Conservation (phyloP, 2,329 filamentous ascomycete genomes). For the Aspergillus texensis region DNA sequence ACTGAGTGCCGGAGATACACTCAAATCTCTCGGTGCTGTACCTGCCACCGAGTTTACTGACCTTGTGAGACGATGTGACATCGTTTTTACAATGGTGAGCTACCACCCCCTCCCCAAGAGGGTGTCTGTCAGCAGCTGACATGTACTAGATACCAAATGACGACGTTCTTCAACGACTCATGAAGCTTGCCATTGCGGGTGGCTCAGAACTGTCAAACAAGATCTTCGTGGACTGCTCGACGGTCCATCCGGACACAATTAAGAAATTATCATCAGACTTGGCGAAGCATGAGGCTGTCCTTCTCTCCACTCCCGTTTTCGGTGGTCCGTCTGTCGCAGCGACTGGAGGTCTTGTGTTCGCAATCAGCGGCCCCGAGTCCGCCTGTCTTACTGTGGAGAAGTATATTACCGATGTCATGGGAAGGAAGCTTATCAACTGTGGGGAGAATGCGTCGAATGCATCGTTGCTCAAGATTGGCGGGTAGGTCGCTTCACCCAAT, state of each 20-base stretch:
- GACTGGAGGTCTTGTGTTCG: not conserved
- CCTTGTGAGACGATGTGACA: not conserved
- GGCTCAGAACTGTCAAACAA: not conserved
- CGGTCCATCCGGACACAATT: not conserved
- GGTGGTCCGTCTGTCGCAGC: not conserved
- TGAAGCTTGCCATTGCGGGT: not conserved
- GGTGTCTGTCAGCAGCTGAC: not conserved
- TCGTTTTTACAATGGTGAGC: not conserved
- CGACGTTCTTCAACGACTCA: not conserved
- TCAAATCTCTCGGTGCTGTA: not conserved
- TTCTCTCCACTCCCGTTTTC: not conserved
- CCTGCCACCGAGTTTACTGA: not conserved
- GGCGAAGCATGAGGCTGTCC: not conserved
- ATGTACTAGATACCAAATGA: not conserved
- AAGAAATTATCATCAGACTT: not conserved
- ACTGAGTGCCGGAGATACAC: not conserved
- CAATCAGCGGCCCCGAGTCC: not conserved
- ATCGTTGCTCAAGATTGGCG: not conserved
- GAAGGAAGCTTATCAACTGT: not conserved
- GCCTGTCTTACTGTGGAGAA: not conserved
- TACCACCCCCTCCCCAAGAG: not conserved
- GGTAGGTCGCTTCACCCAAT: not conserved
- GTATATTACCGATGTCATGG: not conserved
- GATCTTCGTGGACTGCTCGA: not conserved
- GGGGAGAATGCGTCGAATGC: not conserved